A percentile compares a stretch with the other conserved stretches of the same genome.
These are phyloP conservation scores for Russula vinacea DNA, from an alignment of 768 basidiomycete genomes.

Conservation along the genomic window DNA sequence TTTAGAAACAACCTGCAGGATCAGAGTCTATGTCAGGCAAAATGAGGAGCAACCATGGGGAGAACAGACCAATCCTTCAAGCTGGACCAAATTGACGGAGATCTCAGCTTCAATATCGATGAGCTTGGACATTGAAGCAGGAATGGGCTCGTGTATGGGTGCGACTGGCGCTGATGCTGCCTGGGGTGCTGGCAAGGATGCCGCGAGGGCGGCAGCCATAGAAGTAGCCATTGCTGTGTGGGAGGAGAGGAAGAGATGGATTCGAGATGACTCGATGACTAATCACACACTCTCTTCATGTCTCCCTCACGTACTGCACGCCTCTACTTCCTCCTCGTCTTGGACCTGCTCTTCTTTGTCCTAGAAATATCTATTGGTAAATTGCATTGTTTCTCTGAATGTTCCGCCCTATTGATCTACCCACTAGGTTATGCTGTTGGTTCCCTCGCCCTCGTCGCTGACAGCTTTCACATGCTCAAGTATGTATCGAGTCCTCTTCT, in stretches of 20 bases:
- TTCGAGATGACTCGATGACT: not conserved
- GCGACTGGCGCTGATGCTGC: constrained; percentile 58
- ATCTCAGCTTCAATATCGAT: constrained; percentile 94
- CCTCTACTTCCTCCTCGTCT: constrained; percentile 72
- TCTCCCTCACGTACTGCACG: constrained; percentile 62
- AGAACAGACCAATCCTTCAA: constrained; percentile 77
- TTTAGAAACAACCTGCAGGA: constrained; percentile 78
- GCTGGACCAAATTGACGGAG: constrained; percentile 70
- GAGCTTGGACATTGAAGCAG: constrained; percentile 87
- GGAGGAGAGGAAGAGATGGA: not conserved
- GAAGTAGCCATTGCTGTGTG: constrained; percentile 61
- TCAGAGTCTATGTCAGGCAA: constrained; percentile 9
- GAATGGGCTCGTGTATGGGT: constrained; percentile 80
- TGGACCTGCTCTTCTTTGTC: constrained; percentile 85
- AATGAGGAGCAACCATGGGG: constrained; percentile 1
- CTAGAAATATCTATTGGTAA: constrained; percentile 78
- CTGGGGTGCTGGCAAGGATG: constrained; percentile 67
- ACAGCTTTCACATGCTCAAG: constrained; percentile 99
- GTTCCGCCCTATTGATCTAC: constrained; percentile 1
- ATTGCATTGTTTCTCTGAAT: constrained; percentile 24
- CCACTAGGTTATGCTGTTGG: constrained; percentile 87
- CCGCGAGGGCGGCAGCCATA: constrained; percentile 91
- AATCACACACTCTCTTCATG: constrained; percentile 30
- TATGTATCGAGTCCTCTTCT: constrained; percentile 40
- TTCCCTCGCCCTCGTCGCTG: constrained; percentile 91